Conservation (phyloP, 1,284 basidiomycete species). For the Rhodotorula sp. region DNA sequence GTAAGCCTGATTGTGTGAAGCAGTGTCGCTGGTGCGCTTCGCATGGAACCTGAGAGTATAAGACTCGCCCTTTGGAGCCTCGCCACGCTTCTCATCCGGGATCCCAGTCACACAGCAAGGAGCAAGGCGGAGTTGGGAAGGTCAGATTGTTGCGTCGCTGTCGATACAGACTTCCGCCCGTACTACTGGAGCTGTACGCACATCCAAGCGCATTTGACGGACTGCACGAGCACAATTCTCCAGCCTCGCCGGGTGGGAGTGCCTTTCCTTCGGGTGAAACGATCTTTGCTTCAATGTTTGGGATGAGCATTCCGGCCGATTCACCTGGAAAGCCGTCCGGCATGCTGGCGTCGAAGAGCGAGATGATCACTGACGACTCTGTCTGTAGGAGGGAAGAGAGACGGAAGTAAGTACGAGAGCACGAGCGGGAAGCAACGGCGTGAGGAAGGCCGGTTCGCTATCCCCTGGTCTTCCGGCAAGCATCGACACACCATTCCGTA, state of each 20-base stretch:
- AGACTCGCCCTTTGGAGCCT: constrained; percentile 57
- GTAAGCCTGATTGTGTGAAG: constrained; percentile 51
- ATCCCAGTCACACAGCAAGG: constrained; percentile 71
- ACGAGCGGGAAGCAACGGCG: background rate
- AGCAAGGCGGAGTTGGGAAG: too few species aligned
- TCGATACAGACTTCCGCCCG: too few species aligned
- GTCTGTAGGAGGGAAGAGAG: constrained; percentile 7
- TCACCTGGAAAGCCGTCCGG: constrained; percentile 12
- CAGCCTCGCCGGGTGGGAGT: constrained; percentile 25
- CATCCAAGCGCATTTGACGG: constrained; percentile 39
- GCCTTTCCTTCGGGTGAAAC: constrained; percentile 43
- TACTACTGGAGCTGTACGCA: background rate
- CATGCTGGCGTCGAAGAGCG: constrained; percentile 10
- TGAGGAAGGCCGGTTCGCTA: too few species aligned
- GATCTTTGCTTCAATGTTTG: constrained; percentile 40
- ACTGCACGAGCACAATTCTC: constrained; percentile 32
- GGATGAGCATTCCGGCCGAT: constrained; percentile 22
- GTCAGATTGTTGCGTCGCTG: too few species aligned
- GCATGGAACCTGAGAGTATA: constrained; percentile 52
- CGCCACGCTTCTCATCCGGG: constrained; percentile 73
- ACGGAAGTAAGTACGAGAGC: too few species aligned
- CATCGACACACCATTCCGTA: too few species aligned
- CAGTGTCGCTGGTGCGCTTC: too few species aligned
- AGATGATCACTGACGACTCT: constrained; percentile 41
- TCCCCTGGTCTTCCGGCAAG: too few species aligned